Evolutionary conservation across 2,329 filamentous ascomycete genomes (phyloP).

Genomic region (Lojkania enalia): DNA sequence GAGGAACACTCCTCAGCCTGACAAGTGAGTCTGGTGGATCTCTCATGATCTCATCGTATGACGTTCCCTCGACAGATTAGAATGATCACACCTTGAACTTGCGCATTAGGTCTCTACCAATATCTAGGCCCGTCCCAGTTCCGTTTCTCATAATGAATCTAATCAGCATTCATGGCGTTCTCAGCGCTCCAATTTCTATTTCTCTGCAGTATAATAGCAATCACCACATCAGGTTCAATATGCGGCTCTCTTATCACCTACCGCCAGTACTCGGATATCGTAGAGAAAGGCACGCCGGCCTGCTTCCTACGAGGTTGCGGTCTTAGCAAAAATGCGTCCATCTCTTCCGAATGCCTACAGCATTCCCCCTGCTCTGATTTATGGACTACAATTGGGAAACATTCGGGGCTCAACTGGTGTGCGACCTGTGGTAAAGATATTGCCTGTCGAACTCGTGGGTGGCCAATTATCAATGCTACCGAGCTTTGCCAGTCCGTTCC

Average conservation of each 20-base stretch:
- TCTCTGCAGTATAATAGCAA: too few relatives aligned
- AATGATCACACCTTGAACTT: too few relatives aligned
- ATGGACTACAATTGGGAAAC: not conserved
- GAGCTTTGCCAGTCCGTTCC: not conserved
- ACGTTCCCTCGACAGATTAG: too few relatives aligned
- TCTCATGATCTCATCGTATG: too few relatives aligned
- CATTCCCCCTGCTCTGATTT: not conserved
- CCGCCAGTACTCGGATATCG: not conserved
- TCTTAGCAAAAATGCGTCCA: not conserved
- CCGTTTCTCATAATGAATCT: too few relatives aligned
- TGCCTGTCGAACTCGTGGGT: conserved; percentile 2
- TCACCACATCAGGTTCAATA: too few relatives aligned
- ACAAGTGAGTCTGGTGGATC: too few relatives aligned
- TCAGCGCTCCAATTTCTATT: too few relatives aligned
- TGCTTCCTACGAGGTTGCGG: conserved; percentile 1
- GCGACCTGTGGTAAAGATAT: not conserved
- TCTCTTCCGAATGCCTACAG: not conserved
- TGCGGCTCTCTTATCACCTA: conserved; percentile 1
- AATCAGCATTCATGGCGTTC: too few relatives aligned
- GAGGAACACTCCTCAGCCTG: too few relatives aligned
- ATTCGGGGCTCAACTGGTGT: not conserved
- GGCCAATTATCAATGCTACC: conserved; percentile 1
- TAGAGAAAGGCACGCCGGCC: not conserved
- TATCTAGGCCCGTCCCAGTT: too few relatives aligned
- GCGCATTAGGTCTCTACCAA: too few relatives aligned